Base-by-base conservation (phyloP, 2,329 filamentous ascomycete species). In the Alternaria infectoria region DNA sequence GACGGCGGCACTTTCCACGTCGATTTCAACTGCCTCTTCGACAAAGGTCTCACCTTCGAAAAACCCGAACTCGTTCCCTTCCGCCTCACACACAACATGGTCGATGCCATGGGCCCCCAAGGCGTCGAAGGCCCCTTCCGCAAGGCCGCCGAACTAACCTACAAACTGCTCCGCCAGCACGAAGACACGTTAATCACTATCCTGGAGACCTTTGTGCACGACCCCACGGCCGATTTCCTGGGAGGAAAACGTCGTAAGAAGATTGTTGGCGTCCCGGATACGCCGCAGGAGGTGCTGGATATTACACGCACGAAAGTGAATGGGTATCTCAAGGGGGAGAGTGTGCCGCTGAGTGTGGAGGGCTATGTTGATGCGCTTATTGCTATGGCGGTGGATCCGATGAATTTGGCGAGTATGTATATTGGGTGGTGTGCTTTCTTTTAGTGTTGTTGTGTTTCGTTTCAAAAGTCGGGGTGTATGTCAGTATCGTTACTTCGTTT, bases 1-100 rank as follows among this genome's bases (percentile, higher is more conserved):
- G 96, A 93, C 68, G 96, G 96, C 47, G 95, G 95, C 55, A 90
- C 97, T 3, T 92, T 99, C 80, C 96, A 99, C 80, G 96, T 99
- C 49, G 96, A 99, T 81, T 99, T 99, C 86, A 99, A 99, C 82
- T 99, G 96, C 80, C 89, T 99, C 5, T 99, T 99, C 79, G 96
- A 99, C 83, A 99, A 99, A 72, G 96, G 96, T 2, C 87, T 95
- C 44, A 97, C 94, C 0, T 98, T 99, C 77, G 91, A 93, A 66
- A 97, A 96, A 79, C 95, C 96, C 0, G 96, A 99, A 80, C 86
- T 91, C 28, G 96, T 99, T 1, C 96, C 96, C 2, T 99, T 99
- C 85, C 91, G 96, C 15, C 86, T 99, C 45, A 99, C 96, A 5
- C 95, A 97, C 85, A 99, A 99, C 81, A 98, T 99, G 95, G 89